phyloP scores from a whole-genome alignment of 2,329 filamentous ascomycete genomes.

The Fusarium aywerte region DNA sequence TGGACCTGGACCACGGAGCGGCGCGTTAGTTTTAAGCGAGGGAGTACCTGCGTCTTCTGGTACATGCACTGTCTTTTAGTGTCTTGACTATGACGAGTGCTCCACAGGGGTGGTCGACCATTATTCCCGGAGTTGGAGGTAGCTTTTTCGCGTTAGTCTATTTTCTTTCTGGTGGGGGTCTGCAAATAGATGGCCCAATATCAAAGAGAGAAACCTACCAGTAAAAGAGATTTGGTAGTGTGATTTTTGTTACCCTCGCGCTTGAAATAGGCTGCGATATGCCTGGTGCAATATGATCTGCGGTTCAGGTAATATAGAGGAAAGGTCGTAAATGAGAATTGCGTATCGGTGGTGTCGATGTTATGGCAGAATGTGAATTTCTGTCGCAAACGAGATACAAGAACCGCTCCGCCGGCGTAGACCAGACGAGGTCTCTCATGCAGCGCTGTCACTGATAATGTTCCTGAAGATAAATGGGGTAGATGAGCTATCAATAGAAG shows the following conservation, averaged over 20 bases:
- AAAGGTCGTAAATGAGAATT: too few relatives aligned
- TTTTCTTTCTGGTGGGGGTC: background rate
- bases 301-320: too few relatives aligned
- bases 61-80: slow-evolving; percentile 23
- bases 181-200: too few relatives aligned
- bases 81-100: background rate
- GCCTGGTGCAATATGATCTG: background rate
- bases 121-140: background rate
- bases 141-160: background rate
- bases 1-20: background rate
- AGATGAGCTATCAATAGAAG: too few relatives aligned
- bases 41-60: slow-evolving; percentile 19
- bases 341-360: too few relatives aligned
- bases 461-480: too few relatives aligned
- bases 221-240: background rate
- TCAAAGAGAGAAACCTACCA: background rate
- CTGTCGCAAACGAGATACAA: too few relatives aligned
- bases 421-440: too few relatives aligned
- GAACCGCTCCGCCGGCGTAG: too few relatives aligned
- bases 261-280: background rate
- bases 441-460: too few relatives aligned
- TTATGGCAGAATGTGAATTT: too few relatives aligned
- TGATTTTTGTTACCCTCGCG: background rate
- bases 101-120: background rate
- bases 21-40: slow-evolving; percentile 4